A percentile compares a stretch with the other conserved stretches of the same genome.
These are phyloP conservation scores for Thalassiosira profunda DNA, from an alignment of 108 stramenopile species.

Conservation along the genomic window DNA sequence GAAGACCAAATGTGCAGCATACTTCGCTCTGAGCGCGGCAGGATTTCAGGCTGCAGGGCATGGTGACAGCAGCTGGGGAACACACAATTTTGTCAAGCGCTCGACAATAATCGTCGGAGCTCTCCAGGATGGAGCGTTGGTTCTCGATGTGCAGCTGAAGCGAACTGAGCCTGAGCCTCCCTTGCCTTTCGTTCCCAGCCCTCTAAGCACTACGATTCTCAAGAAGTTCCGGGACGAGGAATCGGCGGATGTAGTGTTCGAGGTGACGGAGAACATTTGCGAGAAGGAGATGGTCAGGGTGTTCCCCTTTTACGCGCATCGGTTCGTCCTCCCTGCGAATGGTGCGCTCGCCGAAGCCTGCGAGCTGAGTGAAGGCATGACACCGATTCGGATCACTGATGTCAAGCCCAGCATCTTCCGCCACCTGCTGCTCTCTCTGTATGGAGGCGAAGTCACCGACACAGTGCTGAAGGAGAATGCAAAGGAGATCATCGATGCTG, in stretches of 20 bases:
- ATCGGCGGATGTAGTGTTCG: slow-evolving; percentile 1
- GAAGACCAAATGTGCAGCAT: not conserved
- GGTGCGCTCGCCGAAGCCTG: not conserved
- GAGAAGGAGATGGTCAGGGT: not conserved
- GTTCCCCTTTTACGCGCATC: slow-evolving; percentile 2
- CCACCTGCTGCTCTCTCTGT: not conserved
- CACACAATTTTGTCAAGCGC: not conserved
- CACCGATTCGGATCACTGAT: slow-evolving; percentile 2
- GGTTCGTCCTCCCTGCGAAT: not conserved
- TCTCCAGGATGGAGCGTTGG: not conserved
- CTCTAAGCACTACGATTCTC: not conserved
- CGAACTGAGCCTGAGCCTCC: too few relatives aligned
- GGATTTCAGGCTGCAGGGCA: too few relatives aligned
- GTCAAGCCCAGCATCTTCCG: not conserved
- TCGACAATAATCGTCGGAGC: not conserved
- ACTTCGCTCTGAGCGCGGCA: not conserved
- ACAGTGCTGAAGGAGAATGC: not conserved
- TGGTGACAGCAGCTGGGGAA: too few relatives aligned
- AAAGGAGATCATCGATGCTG: slow-evolving; percentile 8
- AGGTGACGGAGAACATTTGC: not conserved
- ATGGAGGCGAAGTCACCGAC: not conserved
- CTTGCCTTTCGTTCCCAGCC: slow-evolving; percentile 3
- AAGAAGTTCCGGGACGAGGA: not conserved
- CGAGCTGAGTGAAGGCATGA: not conserved
- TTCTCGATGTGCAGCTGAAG: not conserved